Evolutionary conservation across 805 yeast species (phyloP).

Genomic region (Candida caryicola): DNA sequence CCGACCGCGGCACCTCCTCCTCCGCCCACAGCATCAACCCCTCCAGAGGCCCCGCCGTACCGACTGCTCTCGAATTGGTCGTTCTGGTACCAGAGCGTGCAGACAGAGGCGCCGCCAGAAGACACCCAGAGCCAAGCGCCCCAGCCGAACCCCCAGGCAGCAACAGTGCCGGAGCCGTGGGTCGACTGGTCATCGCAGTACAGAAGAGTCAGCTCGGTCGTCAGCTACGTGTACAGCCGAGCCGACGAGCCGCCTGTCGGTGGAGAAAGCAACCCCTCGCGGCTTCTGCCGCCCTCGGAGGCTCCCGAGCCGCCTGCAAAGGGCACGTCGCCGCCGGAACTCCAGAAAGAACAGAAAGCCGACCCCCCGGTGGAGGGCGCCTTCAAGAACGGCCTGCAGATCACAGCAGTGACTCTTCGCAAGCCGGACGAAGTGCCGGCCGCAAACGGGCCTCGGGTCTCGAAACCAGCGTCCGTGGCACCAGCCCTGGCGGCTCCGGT

Average conservation of each 20-base stretch:
- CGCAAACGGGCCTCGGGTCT: too few species aligned
- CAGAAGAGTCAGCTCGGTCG: conserved; percentile 13
- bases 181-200: conserved; percentile 13
- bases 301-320: not conserved
- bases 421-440: not conserved
- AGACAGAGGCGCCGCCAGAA: not conserved
- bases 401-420: not conserved
- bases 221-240: conserved; percentile 10
- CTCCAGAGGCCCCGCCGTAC: too few species aligned
- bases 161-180: conserved; percentile 3
- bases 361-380: too few species aligned
- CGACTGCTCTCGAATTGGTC: too few species aligned
- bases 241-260: not conserved
- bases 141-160: not conserved
- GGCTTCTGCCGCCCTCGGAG: not conserved
- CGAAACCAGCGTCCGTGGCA: not conserved
- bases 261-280: not conserved
- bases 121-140: too few species aligned
- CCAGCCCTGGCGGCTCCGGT: not conserved
- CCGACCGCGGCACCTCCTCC: too few species aligned
- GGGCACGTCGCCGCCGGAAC: not conserved
- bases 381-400: too few species aligned
- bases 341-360: not conserved
- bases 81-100: conserved; percentile 1
- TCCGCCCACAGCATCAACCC: too few species aligned